Percentiles rank a stretch among this genome's conserved stretches.
Evolutionary conservation across 2,329 filamentous ascomycete genomes (phyloP).

Genomic region (Fusarium sambucinum): DNA sequence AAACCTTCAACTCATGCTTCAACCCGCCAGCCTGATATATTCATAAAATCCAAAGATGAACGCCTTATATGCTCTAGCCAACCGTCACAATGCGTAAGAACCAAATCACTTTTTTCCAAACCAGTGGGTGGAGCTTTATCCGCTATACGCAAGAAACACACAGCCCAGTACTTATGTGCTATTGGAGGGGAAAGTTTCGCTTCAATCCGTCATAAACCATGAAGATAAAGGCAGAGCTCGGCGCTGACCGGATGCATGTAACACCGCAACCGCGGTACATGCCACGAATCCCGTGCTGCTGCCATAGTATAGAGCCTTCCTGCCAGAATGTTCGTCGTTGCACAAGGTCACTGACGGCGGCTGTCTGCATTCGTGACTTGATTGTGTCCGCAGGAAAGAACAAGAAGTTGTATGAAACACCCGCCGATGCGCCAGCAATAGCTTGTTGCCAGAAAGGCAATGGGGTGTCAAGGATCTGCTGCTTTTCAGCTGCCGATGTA

Average conservation of each 20-base stretch:
- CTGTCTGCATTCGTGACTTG: conserved; percentile 96
- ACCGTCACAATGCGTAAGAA: conserved; percentile 9
- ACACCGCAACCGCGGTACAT: conserved; percentile 96
- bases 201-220: conserved; percentile 92
- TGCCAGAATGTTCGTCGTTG: conserved; percentile 75
- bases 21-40: conserved; percentile 9
- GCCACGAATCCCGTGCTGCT: conserved; percentile 82
- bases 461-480: conserved; percentile 60
- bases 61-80: conserved; percentile 40
- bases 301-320: conserved; percentile 82
- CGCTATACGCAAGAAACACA: neutral
- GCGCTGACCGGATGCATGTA: conserved; percentile 86
- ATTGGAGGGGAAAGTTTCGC: conserved; percentile 68
- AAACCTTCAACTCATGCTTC: conserved; percentile 18
- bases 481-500: conserved; percentile 55
- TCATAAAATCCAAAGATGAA: conserved; percentile 25
- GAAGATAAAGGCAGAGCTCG: conserved; percentile 98
- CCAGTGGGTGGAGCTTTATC: neutral
- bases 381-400: conserved; percentile 98
- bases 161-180: neutral
- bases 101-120: conserved; percentile 15
- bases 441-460: conserved; percentile 90
- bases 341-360: conserved; percentile 71
- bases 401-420: conserved; percentile 94
- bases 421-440: conserved; percentile 85